phyloP scores from a whole-genome alignment of 495 filamentous ascomycete genomes.

The Aspergillus olivimuriae region DNA sequence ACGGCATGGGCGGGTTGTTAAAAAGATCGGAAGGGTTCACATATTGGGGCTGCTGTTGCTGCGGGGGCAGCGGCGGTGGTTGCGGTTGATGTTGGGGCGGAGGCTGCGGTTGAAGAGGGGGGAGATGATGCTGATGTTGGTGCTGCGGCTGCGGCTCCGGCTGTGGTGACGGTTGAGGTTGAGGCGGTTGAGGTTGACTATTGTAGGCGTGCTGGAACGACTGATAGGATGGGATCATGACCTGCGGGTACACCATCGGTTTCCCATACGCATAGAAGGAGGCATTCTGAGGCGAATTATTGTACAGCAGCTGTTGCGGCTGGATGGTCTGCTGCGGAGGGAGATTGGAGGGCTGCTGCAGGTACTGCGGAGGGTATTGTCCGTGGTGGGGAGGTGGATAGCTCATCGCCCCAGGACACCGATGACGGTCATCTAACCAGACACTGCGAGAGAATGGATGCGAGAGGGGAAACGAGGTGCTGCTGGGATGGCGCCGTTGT shows the following conservation, averaged over 20 bases:
- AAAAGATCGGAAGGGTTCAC: constrained; percentile 38
- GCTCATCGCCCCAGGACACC: constrained; percentile 41
- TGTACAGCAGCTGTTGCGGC: constrained; percentile 34
- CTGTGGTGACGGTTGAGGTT: constrained; percentile 18
- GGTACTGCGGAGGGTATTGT: constrained; percentile 38
- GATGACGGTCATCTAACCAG: constrained; percentile 17
- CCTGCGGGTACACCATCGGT: constrained; percentile 28
- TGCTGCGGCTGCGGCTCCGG: constrained; percentile 16
- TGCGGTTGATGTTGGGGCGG: constrained; percentile 14
- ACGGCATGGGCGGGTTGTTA: constrained; percentile 27
- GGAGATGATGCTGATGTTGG: constrained; percentile 18
- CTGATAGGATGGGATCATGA: constrained; percentile 31
- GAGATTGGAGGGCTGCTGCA: constrained; percentile 25
- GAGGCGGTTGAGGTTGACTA: constrained; percentile 13
- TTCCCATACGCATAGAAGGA: constrained; percentile 38
- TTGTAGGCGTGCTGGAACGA: constrained; percentile 26
- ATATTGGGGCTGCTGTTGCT: constrained; percentile 32
- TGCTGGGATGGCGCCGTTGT: no score
- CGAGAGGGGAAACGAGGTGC: no score
- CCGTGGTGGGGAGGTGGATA: constrained; percentile 42
- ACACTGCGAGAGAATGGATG: no score
- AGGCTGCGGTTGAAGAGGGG: constrained; percentile 13
- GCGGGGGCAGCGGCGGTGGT: constrained; percentile 14
- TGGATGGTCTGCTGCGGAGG: constrained; percentile 22
- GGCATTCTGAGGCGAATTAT: constrained; percentile 29